These are phyloP conservation scores for Fistulinella cinereoalba DNA, from an alignment of 1,284 basidiomycete genomes.

Conservation along the genomic window DNA sequence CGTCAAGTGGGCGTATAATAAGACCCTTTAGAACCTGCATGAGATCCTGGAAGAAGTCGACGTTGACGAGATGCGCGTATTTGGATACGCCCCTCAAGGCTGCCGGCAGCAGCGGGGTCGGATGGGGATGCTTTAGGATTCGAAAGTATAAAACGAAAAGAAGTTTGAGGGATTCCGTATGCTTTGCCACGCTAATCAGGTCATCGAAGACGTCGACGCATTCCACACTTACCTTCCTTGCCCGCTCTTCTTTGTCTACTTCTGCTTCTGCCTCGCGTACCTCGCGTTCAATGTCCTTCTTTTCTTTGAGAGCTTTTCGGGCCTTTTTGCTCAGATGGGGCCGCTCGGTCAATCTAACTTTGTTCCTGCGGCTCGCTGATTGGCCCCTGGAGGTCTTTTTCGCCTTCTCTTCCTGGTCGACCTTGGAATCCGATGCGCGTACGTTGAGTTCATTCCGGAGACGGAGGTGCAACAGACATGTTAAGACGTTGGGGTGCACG, in stretches of 20 bases:
- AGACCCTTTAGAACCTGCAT: constrained; percentile 83
- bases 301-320: constrained; percentile 70
- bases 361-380: constrained; percentile 46
- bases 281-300: constrained; percentile 85
- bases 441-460: constrained; percentile 84
- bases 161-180: constrained; percentile 95
- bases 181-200: constrained; percentile 42
- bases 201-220: constrained; percentile 10
- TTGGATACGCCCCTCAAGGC: constrained; percentile 91
- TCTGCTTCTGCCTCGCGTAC: constrained; percentile 93
- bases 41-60: constrained; percentile 98
- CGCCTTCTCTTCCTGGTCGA: constrained; percentile 51
- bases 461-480: constrained; percentile 83
- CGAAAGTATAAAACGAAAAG: constrained; percentile 98
- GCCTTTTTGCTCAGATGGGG: constrained; percentile 80
- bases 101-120: constrained; percentile 80
- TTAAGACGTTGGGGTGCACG: constrained; percentile 87
- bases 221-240: constrained; percentile 61
- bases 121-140: constrained; percentile 86
- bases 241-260: constrained; percentile 90
- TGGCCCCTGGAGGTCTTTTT: constrained; percentile 47
- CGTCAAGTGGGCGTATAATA: constrained; percentile 52
- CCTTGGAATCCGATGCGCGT: constrained; percentile 66
- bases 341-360: constrained; percentile 59
- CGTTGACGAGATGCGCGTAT: constrained; percentile 95